phyloP scores from a whole-genome alignment of 2,329 filamentous ascomycete species.

The Exserohilum rostratum region DNA sequence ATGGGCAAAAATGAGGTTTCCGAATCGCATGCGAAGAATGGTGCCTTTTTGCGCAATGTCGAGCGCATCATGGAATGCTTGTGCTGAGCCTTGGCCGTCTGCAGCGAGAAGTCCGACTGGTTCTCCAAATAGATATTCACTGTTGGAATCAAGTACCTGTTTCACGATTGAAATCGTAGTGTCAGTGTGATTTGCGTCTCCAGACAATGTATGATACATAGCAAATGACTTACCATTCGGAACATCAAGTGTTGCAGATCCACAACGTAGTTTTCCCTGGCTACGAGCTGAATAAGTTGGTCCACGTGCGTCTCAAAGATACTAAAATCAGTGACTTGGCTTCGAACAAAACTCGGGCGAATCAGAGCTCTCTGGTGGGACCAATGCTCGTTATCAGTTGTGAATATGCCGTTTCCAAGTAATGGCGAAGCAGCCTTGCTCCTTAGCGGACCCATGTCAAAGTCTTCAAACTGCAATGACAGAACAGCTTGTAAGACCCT shows the following conservation, averaged over 20 bases:
- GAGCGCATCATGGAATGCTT: too few relatives aligned
- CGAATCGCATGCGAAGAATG: conserved; percentile 20
- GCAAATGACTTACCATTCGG: background rate
- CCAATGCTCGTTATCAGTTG: conserved; percentile 31
- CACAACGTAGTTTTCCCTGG: conserved; percentile 3
- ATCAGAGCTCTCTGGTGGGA: conserved; percentile 13
- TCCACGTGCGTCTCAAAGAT: conserved; percentile 26
- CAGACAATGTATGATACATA: too few relatives aligned
- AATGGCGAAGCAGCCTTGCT: conserved; percentile 15
- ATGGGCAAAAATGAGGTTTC: conserved; percentile 7
- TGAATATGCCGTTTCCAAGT: conserved; percentile 36
- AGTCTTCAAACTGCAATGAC: conserved; percentile 24
- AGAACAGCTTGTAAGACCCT: conserved; percentile 33
- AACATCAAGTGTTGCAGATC: conserved; percentile 31
- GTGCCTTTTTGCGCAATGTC: too few relatives aligned
- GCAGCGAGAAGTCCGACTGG: too few relatives aligned
- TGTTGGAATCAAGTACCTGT: too few relatives aligned
- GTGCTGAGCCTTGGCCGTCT: too few relatives aligned
- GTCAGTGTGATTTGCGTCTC: too few relatives aligned
- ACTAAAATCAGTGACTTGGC: conserved; percentile 25
- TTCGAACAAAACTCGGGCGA: conserved; percentile 28
- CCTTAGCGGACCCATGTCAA: conserved; percentile 23
- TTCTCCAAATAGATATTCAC: too few relatives aligned
- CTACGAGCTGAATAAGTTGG: conserved; percentile 21
- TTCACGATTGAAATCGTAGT: too few relatives aligned